Percentiles rank a stretch among this genome's conserved stretches.
These are phyloP conservation scores for Canna indica DNA, from an alignment of 176 grass and related monocot genomes.

Conservation along the genomic window DNA sequence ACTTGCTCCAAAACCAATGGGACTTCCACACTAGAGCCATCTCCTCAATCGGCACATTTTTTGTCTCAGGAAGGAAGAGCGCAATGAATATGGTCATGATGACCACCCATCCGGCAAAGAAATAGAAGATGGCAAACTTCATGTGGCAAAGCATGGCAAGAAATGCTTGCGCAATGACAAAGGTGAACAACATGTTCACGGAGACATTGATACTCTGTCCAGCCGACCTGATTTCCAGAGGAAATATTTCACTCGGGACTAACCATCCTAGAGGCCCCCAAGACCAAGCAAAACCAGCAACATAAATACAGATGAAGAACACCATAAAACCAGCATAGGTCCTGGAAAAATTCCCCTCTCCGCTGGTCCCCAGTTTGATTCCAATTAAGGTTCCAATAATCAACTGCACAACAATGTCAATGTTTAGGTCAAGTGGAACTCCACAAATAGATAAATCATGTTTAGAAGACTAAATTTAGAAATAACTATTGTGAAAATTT, in stretches of 20 bases:
- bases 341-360: background rate
- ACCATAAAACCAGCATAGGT: background rate
- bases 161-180: constrained; percentile 3
- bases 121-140: constrained; percentile 6
- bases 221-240: background rate
- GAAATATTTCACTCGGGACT: constrained; percentile 3
- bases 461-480: too few species aligned
- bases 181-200: constrained; percentile 4
- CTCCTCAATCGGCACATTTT: constrained; percentile 7
- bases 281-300: constrained; percentile 3
- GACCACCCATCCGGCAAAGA: constrained; percentile 1
- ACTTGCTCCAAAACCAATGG: constrained; percentile 6
- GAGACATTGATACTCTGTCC: constrained; percentile 7
- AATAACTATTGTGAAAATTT: too few species aligned
- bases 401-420: background rate
- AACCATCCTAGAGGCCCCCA: constrained; percentile 8
- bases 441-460: background rate
- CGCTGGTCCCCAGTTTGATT: constrained; percentile 1
- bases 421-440: background rate
- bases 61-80: background rate
- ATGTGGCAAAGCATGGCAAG: constrained; percentile 3
- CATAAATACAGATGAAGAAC: background rate
- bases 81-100: constrained; percentile 2
- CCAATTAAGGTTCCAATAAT: background rate
- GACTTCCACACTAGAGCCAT: background rate